These are phyloP conservation scores for Starmerella potacharoeniae DNA, from an alignment of 805 yeast genomes.

Conservation along the genomic window DNA sequence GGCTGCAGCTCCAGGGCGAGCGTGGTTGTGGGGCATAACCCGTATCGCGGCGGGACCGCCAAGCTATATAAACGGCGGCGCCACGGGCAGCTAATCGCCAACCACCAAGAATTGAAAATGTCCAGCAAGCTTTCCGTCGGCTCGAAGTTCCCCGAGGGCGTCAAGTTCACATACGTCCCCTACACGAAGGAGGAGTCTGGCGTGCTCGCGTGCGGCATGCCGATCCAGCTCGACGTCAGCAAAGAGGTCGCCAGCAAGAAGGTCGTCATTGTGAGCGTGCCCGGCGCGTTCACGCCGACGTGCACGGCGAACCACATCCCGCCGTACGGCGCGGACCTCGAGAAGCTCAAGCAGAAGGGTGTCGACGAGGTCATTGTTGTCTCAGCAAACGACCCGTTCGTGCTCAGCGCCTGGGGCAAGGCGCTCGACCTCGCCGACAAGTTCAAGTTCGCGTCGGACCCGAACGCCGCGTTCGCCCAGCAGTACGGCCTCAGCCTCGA, in stretches of 20 bases:
- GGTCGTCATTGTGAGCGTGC: slow-evolving; percentile 62
- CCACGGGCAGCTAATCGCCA: too few relatives aligned
- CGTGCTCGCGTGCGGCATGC: slow-evolving; percentile 33
- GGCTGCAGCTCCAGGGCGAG: too few relatives aligned
- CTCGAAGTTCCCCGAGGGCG: slow-evolving; percentile 27
- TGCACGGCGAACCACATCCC: slow-evolving; percentile 66
- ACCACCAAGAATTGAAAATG: neutral
- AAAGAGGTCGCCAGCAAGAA: slow-evolving; percentile 36
- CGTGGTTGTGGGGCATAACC: too few relatives aligned
- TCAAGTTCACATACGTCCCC: slow-evolving; percentile 29
- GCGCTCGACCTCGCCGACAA: slow-evolving; percentile 31
- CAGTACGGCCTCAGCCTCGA: slow-evolving; percentile 49
- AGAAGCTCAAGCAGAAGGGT: slow-evolving; percentile 45
- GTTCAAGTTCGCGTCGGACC: slow-evolving; percentile 52
- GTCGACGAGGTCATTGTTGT: slow-evolving; percentile 53
- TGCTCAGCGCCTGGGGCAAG: slow-evolving; percentile 57
- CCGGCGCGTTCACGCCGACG: slow-evolving; percentile 83
- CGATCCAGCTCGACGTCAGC: slow-evolving; percentile 29
- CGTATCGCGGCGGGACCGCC: too few relatives aligned
- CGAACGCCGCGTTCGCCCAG: slow-evolving; percentile 47
- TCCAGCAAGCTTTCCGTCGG: slow-evolving; percentile 16
- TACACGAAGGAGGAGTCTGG: slow-evolving; percentile 26
- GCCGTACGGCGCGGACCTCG: slow-evolving; percentile 42
- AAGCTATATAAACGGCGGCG: too few relatives aligned
- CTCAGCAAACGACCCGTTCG: slow-evolving; percentile 63